These are phyloP conservation scores for Circinella minor DNA, from an alignment of 371 early-diverging fungal genomes.

Conservation along the genomic window DNA sequence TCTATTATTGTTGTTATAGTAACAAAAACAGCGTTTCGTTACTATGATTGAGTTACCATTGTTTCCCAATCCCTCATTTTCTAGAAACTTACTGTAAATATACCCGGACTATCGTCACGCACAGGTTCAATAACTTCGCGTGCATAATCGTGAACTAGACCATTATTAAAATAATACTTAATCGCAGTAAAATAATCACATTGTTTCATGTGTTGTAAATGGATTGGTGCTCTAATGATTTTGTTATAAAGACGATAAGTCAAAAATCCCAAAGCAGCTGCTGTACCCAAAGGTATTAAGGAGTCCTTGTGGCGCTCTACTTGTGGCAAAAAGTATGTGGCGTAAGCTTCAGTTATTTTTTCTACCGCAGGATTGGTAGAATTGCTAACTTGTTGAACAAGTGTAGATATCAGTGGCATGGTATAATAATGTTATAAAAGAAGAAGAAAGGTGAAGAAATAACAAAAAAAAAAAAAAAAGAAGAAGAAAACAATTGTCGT, in stretches of 20 bases:
- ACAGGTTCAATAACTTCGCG: constrained; percentile 13
- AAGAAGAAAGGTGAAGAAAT: background rate
- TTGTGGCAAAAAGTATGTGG: constrained; percentile 2
- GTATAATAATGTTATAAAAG: background rate
- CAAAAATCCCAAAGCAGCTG: background rate
- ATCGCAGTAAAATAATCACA: constrained; percentile 11
- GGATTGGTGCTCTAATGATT: constrained; percentile 3
- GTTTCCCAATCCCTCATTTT: no score
- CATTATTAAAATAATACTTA: constrained; percentile 11
- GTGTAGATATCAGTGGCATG: constrained; percentile 11
- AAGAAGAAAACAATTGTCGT: background rate
- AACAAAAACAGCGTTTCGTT: no score
- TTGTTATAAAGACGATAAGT: constrained; percentile 9
- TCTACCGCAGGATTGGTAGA: background rate
- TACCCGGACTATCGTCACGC: constrained; percentile 1
- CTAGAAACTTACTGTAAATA: constrained; percentile 15
- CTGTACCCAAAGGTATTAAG: background rate
- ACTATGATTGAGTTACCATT: no score
- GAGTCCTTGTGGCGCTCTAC: constrained; percentile 1
- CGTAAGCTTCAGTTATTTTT: background rate
- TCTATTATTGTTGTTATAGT: background rate
- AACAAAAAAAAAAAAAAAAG: background rate
- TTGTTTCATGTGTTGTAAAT: constrained; percentile 18
- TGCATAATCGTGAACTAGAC: constrained; percentile 13
- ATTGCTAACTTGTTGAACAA: background rate